Evolutionary conservation across 345 rosid species (phyloP).

Genomic region (Populus simonii): DNA sequence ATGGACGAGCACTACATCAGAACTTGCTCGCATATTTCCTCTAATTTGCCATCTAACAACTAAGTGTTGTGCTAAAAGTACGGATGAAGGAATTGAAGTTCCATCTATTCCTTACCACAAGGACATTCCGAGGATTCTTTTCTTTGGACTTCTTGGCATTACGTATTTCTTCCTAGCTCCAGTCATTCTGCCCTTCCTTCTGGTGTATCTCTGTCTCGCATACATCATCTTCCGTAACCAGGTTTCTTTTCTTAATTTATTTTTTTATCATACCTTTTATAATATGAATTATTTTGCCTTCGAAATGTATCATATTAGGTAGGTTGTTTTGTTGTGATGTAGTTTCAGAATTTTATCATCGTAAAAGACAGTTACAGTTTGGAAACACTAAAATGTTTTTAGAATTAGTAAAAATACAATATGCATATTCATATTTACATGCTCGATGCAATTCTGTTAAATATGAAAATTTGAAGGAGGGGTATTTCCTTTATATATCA

Average conservation of each 20-base stretch:
- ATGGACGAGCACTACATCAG: constrained; percentile 85
- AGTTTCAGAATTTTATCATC: not conserved
- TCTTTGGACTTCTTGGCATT: constrained; percentile 86
- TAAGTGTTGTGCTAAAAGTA: constrained; percentile 46
- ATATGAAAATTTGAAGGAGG: not conserved
- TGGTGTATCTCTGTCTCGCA: constrained; percentile 77
- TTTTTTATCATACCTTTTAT: not conserved
- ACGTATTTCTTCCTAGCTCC: constrained; percentile 95
- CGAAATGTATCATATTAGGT: not conserved
- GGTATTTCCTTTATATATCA: not conserved
- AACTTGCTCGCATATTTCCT: constrained; percentile 81
- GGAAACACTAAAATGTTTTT: not conserved
- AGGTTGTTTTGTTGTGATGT: not conserved
- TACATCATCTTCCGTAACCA: constrained; percentile 81
- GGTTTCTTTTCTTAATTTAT: constrained; percentile 35
- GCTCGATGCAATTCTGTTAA: not conserved
- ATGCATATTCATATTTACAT: not conserved
- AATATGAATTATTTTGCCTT: not conserved
- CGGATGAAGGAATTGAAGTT: constrained; percentile 57
- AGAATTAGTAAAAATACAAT: not conserved
- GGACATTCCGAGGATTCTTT: constrained; percentile 81
- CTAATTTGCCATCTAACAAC: constrained; percentile 49
- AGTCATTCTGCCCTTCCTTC: constrained; percentile 83
- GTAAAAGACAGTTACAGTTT: not conserved
- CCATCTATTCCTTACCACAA: constrained; percentile 76